These are phyloP conservation scores for Cystobasidium tubakii DNA, from an alignment of 768 basidiomycete species.

Conservation along the genomic window DNA sequence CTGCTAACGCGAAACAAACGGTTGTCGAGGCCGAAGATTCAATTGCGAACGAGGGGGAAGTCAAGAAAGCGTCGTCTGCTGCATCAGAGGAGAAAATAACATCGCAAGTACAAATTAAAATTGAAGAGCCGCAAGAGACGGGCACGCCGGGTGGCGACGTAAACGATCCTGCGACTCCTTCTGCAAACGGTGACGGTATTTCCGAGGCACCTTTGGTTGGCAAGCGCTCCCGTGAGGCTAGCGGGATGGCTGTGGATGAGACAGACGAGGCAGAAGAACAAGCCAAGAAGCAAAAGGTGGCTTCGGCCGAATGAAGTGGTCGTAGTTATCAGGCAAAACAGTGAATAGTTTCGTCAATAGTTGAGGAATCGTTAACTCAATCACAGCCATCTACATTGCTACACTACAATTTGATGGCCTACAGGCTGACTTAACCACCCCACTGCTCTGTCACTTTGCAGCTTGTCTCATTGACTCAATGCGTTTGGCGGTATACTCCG, in stretches of 20 bases:
- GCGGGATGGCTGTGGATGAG: conserved; percentile 9
- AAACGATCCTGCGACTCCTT: background rate
- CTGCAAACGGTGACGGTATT: background rate
- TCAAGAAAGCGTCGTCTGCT: background rate
- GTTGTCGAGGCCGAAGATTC: background rate
- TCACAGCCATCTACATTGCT: no score
- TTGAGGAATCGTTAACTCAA: no score
- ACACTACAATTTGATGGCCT: no score
- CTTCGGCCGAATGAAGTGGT: background rate
- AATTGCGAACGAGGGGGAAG: background rate
- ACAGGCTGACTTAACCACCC: no score
- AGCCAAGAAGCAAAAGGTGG: conserved; percentile 28
- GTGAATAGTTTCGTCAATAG: no score
- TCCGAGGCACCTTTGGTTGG: background rate
- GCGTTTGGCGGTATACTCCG: background rate
- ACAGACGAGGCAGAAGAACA: background rate
- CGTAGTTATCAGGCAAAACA: no score
- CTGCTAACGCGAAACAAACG: background rate
- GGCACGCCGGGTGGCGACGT: background rate
- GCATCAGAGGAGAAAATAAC: background rate
- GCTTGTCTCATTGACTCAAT: background rate
- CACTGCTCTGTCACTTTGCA: background rate
- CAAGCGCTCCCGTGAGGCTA: conserved; percentile 20
- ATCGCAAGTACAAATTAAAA: background rate
- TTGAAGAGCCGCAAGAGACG: background rate